A percentile compares a stretch with the other conserved stretches of the same genome.
phyloP scores from a whole-genome alignment of 768 basidiomycete genomes.

The Lactarius sp. region DNA sequence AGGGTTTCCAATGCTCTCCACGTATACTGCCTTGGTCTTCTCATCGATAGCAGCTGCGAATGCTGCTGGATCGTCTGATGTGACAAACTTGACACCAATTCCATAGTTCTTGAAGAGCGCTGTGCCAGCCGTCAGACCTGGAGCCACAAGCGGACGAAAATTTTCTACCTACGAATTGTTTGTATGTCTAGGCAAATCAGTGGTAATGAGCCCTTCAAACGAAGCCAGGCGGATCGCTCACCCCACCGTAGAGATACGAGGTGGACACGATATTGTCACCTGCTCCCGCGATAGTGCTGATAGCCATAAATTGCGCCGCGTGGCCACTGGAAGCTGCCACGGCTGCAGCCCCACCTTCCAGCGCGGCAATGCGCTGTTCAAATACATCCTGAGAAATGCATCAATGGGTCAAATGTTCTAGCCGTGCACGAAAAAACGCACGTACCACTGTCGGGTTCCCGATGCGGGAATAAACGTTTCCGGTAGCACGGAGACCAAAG shows the following conservation, averaged over 20 bases:
- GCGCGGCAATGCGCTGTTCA: slow-evolving; percentile 70
- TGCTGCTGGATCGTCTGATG: slow-evolving; percentile 47
- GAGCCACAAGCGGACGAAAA: not conserved
- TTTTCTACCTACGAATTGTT: slow-evolving; percentile 59
- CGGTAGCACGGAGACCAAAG: slow-evolving; percentile 56
- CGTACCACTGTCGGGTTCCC: slow-evolving; percentile 62
- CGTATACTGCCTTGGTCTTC: slow-evolving; percentile 69
- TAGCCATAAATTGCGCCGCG: slow-evolving; percentile 62
- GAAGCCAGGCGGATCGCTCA: slow-evolving; percentile 34
- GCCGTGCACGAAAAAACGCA: slow-evolving; percentile 23
- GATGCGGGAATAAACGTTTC: slow-evolving; percentile 64
- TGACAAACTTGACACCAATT: slow-evolving; percentile 61
- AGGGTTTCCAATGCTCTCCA: slow-evolving; percentile 77
- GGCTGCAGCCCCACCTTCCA: slow-evolving; percentile 77
- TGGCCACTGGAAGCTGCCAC: slow-evolving; percentile 72
- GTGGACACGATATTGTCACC: slow-evolving; percentile 80
- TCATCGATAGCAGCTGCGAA: slow-evolving; percentile 69
- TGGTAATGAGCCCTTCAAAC: not conserved
- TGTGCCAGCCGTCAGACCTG: slow-evolving; percentile 25
- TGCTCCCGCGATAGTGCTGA: slow-evolving; percentile 42
- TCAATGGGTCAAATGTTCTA: not conserved
- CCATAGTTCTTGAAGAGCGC: slow-evolving; percentile 66
- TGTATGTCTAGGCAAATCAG: slow-evolving; percentile 46
- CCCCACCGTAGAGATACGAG: slow-evolving; percentile 66
- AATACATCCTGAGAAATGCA: slow-evolving; percentile 58